phyloP scores from a whole-genome alignment of 2,329 filamentous ascomycete genomes.

The Paraconiothyrium brasiliense region DNA sequence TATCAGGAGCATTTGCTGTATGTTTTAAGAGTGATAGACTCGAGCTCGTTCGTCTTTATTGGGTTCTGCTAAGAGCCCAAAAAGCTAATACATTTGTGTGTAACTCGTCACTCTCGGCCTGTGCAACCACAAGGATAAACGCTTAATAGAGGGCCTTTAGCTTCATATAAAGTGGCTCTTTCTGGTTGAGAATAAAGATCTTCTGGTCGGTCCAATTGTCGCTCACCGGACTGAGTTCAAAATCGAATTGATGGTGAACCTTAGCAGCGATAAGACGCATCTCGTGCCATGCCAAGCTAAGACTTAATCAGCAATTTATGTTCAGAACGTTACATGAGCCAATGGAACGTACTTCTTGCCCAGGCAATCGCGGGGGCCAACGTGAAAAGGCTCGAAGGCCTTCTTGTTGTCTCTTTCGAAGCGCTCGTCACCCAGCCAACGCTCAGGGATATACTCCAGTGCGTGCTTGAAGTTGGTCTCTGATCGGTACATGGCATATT shows the following conservation, averaged over 20 bases:
- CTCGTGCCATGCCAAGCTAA: constrained; percentile 51
- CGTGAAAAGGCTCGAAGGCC: constrained; percentile 56
- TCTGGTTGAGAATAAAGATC: constrained; percentile 15
- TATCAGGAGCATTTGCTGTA: neutral
- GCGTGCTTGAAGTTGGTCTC: constrained; percentile 48
- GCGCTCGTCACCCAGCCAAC: constrained; percentile 47
- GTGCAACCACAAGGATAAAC: neutral
- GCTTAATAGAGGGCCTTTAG: constrained; percentile 8
- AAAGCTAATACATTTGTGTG: neutral
- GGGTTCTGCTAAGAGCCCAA: neutral
- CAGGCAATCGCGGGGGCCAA: constrained; percentile 53
- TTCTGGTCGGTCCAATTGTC: constrained; percentile 13
- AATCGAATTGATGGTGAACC: constrained; percentile 50
- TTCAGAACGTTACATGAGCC: neutral
- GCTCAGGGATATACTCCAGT: constrained; percentile 51
- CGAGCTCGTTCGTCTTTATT: neutral
- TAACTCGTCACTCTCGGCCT: neutral
- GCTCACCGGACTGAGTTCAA: constrained; percentile 47
- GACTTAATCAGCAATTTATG: constrained; percentile 16
- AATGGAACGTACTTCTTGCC: constrained; percentile 46
- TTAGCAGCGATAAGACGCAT: constrained; percentile 54
- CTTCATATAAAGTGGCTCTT: constrained; percentile 13
- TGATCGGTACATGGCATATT: constrained; percentile 26
- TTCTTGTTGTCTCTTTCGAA: constrained; percentile 41
- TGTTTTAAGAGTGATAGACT: neutral